Base-by-base conservation (phyloP, 768 basidiomycete genomes). In the Boletus coccyginus region DNA sequence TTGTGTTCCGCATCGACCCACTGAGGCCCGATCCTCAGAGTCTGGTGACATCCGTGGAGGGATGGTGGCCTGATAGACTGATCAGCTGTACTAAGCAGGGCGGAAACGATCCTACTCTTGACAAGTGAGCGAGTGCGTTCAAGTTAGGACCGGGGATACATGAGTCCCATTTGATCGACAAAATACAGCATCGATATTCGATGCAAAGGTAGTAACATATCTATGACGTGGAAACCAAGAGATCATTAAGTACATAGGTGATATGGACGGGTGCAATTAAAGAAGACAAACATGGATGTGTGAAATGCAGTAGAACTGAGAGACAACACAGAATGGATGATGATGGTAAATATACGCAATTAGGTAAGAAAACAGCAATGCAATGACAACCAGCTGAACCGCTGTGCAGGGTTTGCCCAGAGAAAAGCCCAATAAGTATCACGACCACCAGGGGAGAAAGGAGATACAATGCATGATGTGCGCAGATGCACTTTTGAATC, bases 401-500 rank as follows among this genome's bases (percentile, higher is more conserved):
- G 21, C 17, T 16, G 11, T 16, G 16, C 50, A 39, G 46, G 21
- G 10, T 40, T 19, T 33, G 33, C 39, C 51, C 46, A 50, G 9
- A 44, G 31, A 48, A 46, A 55, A 51, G 17, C 40, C 52, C 29
- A 32, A 55, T 49, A 53, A 42, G 63, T 49, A 55, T 50, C 16
- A 55, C 17, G 14, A 39, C 19, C 38, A 42, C 55, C 52, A 14
- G 2, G 29, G 11, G 13, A 52, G 14, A 11, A 16, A 21, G 19
- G 19, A 35, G 31, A 36, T 38, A 53, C 43, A 35, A 52, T 38
- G 9, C 10, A 14, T 9, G 17, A 27, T 32, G 42, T 33, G 54
- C 54, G 17, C 36, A 35, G 33, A 42, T 3, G 27, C 50, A 38
- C 53, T 64, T 67, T 66, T 62, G 12, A 11, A 29, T 2, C 46